Evolutionary conservation across 2,329 filamentous ascomycete genomes (phyloP).

Genomic region (Davidsoniella australis): DNA sequence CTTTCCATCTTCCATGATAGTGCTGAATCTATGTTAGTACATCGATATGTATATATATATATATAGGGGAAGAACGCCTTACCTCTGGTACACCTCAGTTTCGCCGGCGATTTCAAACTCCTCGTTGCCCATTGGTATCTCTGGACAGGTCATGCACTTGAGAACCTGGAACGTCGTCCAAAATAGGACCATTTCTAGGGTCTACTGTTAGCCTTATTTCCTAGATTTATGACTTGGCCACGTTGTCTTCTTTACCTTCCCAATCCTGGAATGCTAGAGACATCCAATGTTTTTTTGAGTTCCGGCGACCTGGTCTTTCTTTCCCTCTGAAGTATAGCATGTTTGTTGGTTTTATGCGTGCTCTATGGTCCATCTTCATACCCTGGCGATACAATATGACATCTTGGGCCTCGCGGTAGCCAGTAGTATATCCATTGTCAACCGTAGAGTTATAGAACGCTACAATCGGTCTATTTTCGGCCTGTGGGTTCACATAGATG

Average conservation of each 20-base stretch:
- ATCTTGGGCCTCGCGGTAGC: too few species aligned
- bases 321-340: too few species aligned
- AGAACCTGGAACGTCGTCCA: constrained; percentile 26
- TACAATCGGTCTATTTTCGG: too few species aligned
- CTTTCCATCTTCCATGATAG: constrained; percentile 38
- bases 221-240: background rate
- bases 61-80: background rate
- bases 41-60: background rate
- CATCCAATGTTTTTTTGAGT: background rate
- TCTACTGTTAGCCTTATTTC: background rate
- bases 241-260: background rate
- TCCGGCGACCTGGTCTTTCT: too few species aligned
- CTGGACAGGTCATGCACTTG: constrained; percentile 24
- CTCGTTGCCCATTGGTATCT: constrained; percentile 21
- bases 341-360: too few species aligned
- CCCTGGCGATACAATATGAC: too few species aligned
- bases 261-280: background rate
- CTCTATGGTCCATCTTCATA: too few species aligned
- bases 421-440: too few species aligned
- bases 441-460: too few species aligned
- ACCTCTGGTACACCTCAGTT: constrained; percentile 39
- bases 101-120: constrained; percentile 22
- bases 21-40: constrained; percentile 20
- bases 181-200: constrained; percentile 1
- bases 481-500: too few species aligned